Base-by-base conservation (phyloP, 73 alveolate genomes). In the Paramecium sonneborni region DNA sequence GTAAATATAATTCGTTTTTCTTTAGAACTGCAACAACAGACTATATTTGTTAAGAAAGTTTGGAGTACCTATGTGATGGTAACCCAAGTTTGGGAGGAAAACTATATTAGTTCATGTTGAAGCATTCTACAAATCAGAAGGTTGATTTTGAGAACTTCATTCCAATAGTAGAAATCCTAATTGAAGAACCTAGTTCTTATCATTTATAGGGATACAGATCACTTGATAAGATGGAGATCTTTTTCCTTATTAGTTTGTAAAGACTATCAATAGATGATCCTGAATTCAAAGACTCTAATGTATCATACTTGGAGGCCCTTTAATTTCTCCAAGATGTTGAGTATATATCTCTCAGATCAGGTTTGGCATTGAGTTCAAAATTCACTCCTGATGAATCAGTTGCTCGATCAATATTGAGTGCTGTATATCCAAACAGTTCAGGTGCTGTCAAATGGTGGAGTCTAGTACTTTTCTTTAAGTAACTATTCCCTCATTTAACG, bases 401-500 rank as follows among this genome's bases (percentile, higher is more conserved):
- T 72, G 86, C 86, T 28, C 55, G 86, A 30, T 72, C 86, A 3
- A 72, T 72, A 35, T 14, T 72, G 57, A 72, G 86, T 72, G 86
- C 86, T 8, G 57, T 72, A 5, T 72, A 72, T 72, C 86, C 86
- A 2, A 72, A 32, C 14, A 72, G 86, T 38, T 72, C 86, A 14
- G 86, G 86, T 2, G 55, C 86, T 35, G 86, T 72, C 8, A 38
- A 72, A 72, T 72, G 86, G 86, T 72, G 86, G 86, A 72, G 86
- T 72, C 57, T 72, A 5, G 86, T 72, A 10, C 86, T 72, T 7
- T 72, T 35, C 57, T 72, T 72, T 30, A 72, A 72, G 26, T 72
- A 72, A 38, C 57, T 72, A 15, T 38, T 72, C 37, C 86, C 86
- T 34, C 86, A 72, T 20, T 21, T 72, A 23, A 72, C 86, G 15